Percentiles rank a stretch among this genome's conserved stretches.
Conservation (phyloP, 768 basidiomycete genomes). For the Amyloporia xantha region DNA sequence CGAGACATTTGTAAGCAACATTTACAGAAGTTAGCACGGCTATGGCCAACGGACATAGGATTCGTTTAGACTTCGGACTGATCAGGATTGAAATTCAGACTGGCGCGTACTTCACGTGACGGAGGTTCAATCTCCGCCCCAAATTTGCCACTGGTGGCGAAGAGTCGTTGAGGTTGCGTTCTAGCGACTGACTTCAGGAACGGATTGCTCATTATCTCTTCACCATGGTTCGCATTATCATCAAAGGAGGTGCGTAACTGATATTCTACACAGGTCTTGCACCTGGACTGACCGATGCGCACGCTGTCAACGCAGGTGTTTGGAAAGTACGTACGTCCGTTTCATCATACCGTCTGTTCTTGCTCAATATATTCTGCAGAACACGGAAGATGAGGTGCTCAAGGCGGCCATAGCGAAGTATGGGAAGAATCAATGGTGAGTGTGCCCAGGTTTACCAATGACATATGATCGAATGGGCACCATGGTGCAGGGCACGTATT, state of each 20-base stretch:
- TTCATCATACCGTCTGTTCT: slow-evolving; percentile 5
- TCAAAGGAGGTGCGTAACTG: slow-evolving; percentile 68
- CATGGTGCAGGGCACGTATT: slow-evolving; percentile 88
- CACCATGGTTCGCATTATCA: slow-evolving; percentile 81
- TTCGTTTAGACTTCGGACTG: too few relatives aligned
- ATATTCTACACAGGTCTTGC: neutral
- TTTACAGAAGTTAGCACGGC: too few relatives aligned
- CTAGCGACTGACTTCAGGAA: too few relatives aligned
- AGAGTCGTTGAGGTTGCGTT: too few relatives aligned
- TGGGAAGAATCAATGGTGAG: slow-evolving; percentile 90
- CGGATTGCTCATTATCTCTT: neutral
- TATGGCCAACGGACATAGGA: too few relatives aligned
- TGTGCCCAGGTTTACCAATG: too few relatives aligned
- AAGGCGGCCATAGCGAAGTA: slow-evolving; percentile 99
- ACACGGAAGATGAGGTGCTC: slow-evolving; percentile 96
- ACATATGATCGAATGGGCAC: too few relatives aligned
- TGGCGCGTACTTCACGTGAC: too few relatives aligned
- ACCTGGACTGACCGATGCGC: neutral
- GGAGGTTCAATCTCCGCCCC: too few relatives aligned
- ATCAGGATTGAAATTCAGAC: too few relatives aligned
- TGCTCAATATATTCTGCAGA: slow-evolving; percentile 36
- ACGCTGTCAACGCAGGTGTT: slow-evolving; percentile 59
- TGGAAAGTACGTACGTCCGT: slow-evolving; percentile 57
- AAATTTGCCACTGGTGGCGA: too few relatives aligned
- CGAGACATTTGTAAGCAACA: too few relatives aligned